These are phyloP conservation scores for Magnusiomyces clavatus DNA, from an alignment of 1,139 yeast species.

Conservation along the genomic window DNA sequence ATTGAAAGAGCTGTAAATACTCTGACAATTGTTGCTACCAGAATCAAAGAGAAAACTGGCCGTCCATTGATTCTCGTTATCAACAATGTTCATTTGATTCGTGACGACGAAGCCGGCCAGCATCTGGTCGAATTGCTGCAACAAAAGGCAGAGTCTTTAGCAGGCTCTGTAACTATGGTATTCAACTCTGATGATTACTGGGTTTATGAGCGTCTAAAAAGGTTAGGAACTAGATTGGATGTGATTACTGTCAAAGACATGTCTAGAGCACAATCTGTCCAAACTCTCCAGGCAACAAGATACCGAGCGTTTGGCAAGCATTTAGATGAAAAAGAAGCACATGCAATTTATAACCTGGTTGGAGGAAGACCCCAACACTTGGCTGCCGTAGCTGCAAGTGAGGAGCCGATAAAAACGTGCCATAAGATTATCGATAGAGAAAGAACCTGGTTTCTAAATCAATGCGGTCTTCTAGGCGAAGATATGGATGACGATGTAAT, in stretches of 20 bases:
- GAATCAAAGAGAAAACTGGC: constrained; percentile 33
- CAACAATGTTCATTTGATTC: constrained; percentile 67
- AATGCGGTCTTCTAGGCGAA: constrained; percentile 69
- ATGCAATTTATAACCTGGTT: constrained; percentile 56
- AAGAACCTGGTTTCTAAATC: constrained; percentile 78
- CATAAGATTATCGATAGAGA: constrained; percentile 69
- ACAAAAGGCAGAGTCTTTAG: constrained; percentile 72
- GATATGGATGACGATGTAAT: constrained; percentile 86
- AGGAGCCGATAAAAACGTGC: constrained; percentile 55
- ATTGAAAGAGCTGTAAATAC: constrained; percentile 77
- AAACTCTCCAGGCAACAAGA: constrained; percentile 51
- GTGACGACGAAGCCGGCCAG: constrained; percentile 61
- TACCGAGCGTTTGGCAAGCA: constrained; percentile 39
- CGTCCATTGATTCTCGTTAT: constrained; percentile 63
- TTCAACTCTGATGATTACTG: constrained; percentile 84
- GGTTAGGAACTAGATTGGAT: constrained; percentile 66
- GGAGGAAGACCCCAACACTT: constrained; percentile 86
- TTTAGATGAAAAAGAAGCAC: constrained; percentile 37
- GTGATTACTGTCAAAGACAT: constrained; percentile 66
- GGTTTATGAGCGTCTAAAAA: constrained; percentile 72
- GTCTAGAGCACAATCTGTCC: constrained; percentile 46
- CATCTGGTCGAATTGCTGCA: constrained; percentile 69
- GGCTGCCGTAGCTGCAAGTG: constrained; percentile 62
- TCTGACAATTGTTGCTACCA: constrained; percentile 63
- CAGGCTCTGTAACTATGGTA: constrained; percentile 67